Evolutionary conservation across 352 stramenopile genomes (phyloP), one percentile per base, ranked within the genome.

Genomic region (Aphanomyces invadans): DNA sequence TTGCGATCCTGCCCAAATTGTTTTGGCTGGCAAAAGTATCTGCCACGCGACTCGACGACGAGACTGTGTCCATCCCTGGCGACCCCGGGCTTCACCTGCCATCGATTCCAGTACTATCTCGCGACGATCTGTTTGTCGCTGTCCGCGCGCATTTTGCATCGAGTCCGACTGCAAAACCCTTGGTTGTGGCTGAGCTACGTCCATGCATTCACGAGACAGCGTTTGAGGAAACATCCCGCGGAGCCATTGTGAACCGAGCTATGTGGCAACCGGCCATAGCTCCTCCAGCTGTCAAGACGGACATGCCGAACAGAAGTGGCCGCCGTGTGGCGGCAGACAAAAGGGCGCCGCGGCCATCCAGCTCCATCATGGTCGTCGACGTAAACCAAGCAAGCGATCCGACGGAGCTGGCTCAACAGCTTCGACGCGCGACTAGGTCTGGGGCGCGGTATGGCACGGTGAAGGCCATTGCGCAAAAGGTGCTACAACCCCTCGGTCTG

Each of bases 1-100:
- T 88, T 62, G 71, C 79, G 12, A 79, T 90, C 23, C 62, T 90
- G 11, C 78, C 81, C 25, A 90, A 90, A 61, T 72, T 90, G 1
- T 78, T 86, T 69, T 90, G 81, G 79, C 45, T 90, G 17, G 78
- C 74, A 5, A 17, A 26, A 62, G 2, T 69, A 84, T 55, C 36
- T 7, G 7, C 36, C 36, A 15, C 36, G 7, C 36, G 7, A 15
- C 15, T 15, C 36, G 65, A 74, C 39, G 19, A 29, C 0, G 44
- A 26, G 71, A 60, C 10, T 62, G 56, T 17, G 31, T 56, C 10
- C 56, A 81, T 36, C 28, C 3, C 49, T 71, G 3, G 74, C 74
- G 11, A 74, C 82, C 19, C 54, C 72, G 0, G 57, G 46, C 4
- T 70, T 89, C 0, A 61, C 68, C 1, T 74, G 80, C n/a, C 55